Evolutionary conservation across 192 early-diverging fungal genomes (phyloP).

Genomic region (Rhizophagus sp.): DNA sequence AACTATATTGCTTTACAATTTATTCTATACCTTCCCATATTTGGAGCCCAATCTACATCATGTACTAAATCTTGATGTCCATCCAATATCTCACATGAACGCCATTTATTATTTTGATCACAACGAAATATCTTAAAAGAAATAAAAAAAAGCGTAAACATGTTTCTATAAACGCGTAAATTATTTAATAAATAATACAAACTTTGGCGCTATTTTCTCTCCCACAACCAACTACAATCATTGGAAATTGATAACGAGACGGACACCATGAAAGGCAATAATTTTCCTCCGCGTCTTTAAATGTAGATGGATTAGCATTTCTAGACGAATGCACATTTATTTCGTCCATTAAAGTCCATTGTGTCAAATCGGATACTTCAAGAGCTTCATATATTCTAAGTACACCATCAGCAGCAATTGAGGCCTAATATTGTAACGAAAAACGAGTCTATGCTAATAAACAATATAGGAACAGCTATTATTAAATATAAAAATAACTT

Average conservation of each 20-base stretch:
- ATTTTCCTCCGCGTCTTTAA: constrained; percentile 76
- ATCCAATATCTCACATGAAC: constrained; percentile 51
- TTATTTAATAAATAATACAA: constrained; percentile 1
- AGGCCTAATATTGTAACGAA: constrained; percentile 53
- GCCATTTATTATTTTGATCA: constrained; percentile 65
- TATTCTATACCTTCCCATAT: constrained; percentile 52
- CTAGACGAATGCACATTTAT: constrained; percentile 50
- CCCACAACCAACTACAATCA: constrained; percentile 87
- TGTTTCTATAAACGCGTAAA: background rate
- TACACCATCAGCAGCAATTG: constrained; percentile 77
- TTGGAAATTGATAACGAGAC: constrained; percentile 69
- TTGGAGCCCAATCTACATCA: constrained; percentile 73
- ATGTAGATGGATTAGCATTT: background rate
- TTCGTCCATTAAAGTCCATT: constrained; percentile 76
- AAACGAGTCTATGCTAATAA: background rate
- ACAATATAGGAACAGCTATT: background rate
- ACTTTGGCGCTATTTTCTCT: constrained; percentile 76
- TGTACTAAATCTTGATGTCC: constrained; percentile 67
- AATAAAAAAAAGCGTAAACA: background rate
- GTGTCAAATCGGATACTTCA: constrained; percentile 71
- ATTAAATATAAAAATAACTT: constrained; percentile 20
- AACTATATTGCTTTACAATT: background rate
- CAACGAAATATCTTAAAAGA: constrained; percentile 54
- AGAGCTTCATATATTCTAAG: constrained; percentile 87
- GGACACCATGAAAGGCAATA: constrained; percentile 89